phyloP scores from a whole-genome alignment of 805 yeast species.

The Candida suzukii region DNA sequence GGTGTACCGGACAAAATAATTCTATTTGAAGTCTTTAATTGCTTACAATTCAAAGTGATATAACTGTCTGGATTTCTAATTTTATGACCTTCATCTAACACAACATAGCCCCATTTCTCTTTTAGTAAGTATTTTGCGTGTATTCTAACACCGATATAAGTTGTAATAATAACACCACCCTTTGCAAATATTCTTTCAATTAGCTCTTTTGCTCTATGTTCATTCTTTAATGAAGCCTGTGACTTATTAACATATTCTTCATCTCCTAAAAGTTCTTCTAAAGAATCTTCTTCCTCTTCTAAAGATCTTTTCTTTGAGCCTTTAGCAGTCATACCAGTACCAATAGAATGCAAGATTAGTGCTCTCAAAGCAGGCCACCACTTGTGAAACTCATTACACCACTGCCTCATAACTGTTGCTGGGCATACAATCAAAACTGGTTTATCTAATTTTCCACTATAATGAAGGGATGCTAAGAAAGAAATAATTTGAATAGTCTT shows the following conservation, averaged over 20 bases:
- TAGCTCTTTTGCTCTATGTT: constrained; percentile 30
- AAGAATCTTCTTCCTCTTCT: constrained; percentile 37
- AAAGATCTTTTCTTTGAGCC: constrained; percentile 19
- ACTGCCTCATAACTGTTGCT: constrained; percentile 91
- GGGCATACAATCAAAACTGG: constrained; percentile 92
- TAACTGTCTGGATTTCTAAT: constrained; percentile 92
- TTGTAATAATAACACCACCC: constrained; percentile 86
- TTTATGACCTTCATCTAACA: constrained; percentile 94
- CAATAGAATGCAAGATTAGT: constrained; percentile 84
- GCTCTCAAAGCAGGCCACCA: constrained; percentile 98
- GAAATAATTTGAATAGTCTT: constrained; percentile 91
- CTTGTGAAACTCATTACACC: constrained; percentile 93
- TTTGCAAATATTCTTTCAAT: constrained; percentile 50
- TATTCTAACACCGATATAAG: constrained; percentile 57
- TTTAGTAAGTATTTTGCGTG: constrained; percentile 56
- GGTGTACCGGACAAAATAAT: constrained; percentile 94
- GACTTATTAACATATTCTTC: constrained; percentile 21
- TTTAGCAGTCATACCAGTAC: constrained; percentile 63
- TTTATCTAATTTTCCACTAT: constrained; percentile 62
- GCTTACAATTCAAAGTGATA: constrained; percentile 79
- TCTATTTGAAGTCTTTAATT: constrained; percentile 75
- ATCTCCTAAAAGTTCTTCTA: constrained; percentile 40
- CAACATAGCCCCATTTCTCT: constrained; percentile 80
- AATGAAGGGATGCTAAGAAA: constrained; percentile 84
- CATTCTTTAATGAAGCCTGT: constrained; percentile 18